Base-by-base conservation (phyloP, 441 rosid genomes). In the Sinapis alba region DNA sequence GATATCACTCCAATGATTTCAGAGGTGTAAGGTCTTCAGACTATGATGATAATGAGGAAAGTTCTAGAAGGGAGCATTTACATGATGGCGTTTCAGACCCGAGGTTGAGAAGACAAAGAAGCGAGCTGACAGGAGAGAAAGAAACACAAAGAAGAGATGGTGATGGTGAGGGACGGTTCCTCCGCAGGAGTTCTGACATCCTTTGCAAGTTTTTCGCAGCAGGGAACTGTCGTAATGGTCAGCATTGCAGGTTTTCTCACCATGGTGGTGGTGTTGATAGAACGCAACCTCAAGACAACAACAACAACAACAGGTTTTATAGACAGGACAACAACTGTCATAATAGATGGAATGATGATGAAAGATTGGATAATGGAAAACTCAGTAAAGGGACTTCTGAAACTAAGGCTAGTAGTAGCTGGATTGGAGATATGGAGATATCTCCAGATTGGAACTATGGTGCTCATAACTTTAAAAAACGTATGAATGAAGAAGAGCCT, bases 381-480 rank as follows among this genome's bases (percentile, higher is more conserved):
- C 36, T 69, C 45, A 78, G 62, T 47, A 45, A 73, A 53, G 79
- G 69, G 21, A 24, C 72, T 58, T 58, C 83, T 61, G 90, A 86
- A 43, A 63, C 84, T 32, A 47, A 76, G 1, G 38, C 73, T 30
- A 86, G 85, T 71, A 83, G 85, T 71, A 81, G 82, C 78, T 86
- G 88, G 88, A 82, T 85, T 65, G 91, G 75, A 76, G 90, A 85
- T 59, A 86, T 83, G 83, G 94, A 92, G 71, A 93, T 89, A 97
- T 92, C 97, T 79, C 99, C 98, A 62, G 96, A 89, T 45, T 96
- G 99, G 97, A 82, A 93, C 68, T 85, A 77, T 71, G 78, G 84
- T 61, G 79, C 82, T 59, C 75, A 69, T 53, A 47, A 89, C 75
- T 75, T 90, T 28, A 82, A 83, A 64, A 81, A 68, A 51, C 60